Base-by-base conservation (phyloP, 495 filamentous ascomycete genomes). In the Aspergillus kassunensis region DNA sequence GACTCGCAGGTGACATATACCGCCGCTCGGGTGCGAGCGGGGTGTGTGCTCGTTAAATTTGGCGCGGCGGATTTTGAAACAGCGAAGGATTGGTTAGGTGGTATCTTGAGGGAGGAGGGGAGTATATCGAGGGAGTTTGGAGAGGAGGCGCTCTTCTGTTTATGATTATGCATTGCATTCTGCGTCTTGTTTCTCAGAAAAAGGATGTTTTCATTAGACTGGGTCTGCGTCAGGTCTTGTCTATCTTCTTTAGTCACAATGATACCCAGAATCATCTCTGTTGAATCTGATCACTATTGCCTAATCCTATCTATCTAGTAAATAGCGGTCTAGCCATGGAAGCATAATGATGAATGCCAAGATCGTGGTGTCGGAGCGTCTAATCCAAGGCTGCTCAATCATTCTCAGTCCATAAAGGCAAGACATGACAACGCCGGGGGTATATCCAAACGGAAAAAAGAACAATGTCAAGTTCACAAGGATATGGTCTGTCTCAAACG, bases 11-110 rank as follows among this genome's bases (percentile, higher is more conserved):
- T 92, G 6, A 75, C 95, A 0, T 98, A 91, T 90, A 96, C 90
- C 18, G 91, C 89, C 13, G 87, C 91, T 19, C 79, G 77, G 29
- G 82, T 95, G 23, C 79, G 91, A 7, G 73, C 69, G 8, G 90
- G 89, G 1, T 95, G 89, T 57, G 84, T 91, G 8, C 75, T 97
- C 18, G 85, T 97, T 20, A 98, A 97, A 71, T 93, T 97, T 63
- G 80, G 79, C 4, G 84, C 84, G 1, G 67, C 61, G 54, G 78
- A 78, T 39, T 76, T 86, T 29, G 82, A 88, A 50, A 78, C 81
- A 1, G 83, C 80, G 30, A 78, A 77, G 54, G 63, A 69, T 34
- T 89, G 86, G 82, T 60, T 88, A 41, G 74, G 73, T 15, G 65
- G 62, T 5, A 70, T 88, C 56, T 59, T 89, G 27, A 68, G 64